Evolutionary conservation across 208 protist genomes (phyloP).

Genomic region (Leishmania arabica): DNA sequence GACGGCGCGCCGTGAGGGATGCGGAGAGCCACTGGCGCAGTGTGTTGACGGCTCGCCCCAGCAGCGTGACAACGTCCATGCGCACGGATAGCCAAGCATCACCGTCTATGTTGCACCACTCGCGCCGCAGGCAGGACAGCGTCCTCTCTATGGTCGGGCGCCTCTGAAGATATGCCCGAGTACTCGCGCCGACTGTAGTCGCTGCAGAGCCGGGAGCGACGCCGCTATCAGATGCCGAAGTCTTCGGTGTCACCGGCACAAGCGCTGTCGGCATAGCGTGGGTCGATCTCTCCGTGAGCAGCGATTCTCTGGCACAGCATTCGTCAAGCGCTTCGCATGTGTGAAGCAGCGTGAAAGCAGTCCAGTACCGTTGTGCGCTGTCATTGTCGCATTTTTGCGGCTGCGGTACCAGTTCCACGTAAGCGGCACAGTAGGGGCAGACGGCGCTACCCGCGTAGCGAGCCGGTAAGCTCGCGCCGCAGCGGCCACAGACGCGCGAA

Average conservation of each 20-base stretch:
- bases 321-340: constrained; percentile 26
- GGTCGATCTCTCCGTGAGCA: background rate
- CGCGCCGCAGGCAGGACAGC: constrained; percentile 11
- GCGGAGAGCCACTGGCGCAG: constrained; percentile 19
- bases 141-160: constrained; percentile 22
- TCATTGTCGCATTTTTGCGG: background rate
- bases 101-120: constrained; percentile 13
- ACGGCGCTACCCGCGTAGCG: constrained; percentile 23
- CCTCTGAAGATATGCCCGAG: constrained; percentile 5
- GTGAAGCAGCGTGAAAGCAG: constrained; percentile 26
- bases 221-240: background rate
- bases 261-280: background rate
- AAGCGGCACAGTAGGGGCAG: constrained; percentile 37
- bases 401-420: constrained; percentile 12
- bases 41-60: constrained; percentile 16
- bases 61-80: constrained; percentile 17
- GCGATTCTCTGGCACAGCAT: constrained; percentile 11
- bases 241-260: background rate
- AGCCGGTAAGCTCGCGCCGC: constrained; percentile 15
- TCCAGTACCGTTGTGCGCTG: constrained; percentile 14
- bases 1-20: constrained; percentile 38
- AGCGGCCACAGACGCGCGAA: constrained; percentile 26
- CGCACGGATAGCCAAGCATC: constrained; percentile 20
- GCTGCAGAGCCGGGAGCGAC: background rate
- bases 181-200: background rate